Evolutionary conservation across 257 asterid species (phyloP).

Genomic region (Gentiana straminea): DNA sequence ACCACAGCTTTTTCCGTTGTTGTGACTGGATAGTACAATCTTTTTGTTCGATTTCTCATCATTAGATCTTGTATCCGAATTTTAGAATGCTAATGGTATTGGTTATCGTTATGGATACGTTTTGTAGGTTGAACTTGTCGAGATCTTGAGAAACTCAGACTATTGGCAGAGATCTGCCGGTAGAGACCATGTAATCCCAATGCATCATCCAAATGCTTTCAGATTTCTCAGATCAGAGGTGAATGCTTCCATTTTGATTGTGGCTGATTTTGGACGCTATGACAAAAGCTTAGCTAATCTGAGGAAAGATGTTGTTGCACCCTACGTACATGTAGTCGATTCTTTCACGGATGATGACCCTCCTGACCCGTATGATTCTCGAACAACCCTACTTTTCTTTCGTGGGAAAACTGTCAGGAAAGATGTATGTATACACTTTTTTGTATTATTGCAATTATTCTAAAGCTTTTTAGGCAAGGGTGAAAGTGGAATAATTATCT

Average conservation of each 20-base stretch:
- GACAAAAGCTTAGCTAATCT: constrained; percentile 42
- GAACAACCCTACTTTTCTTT: constrained; percentile 71
- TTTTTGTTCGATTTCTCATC: neutral
- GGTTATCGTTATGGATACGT: constrained; percentile 13
- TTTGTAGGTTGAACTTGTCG: constrained; percentile 54
- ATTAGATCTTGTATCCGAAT: neutral
- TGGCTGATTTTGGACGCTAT: constrained; percentile 88
- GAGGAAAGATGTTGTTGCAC: constrained; percentile 86
- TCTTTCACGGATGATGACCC: constrained; percentile 39
- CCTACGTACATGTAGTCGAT: constrained; percentile 73
- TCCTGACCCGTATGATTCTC: constrained; percentile 54
- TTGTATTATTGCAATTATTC: neutral
- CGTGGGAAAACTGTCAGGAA: constrained; percentile 81
- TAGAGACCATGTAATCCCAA: constrained; percentile 75
- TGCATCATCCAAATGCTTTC: constrained; percentile 97
- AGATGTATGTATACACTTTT: constrained; percentile 41
- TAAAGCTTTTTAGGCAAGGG: neutral
- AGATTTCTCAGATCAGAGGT: constrained; percentile 56
- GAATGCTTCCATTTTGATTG: constrained; percentile 65
- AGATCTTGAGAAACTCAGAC: constrained; percentile 45
- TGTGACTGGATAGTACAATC: too few relatives aligned
- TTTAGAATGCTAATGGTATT: constrained; percentile 5
- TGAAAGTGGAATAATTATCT: constrained; percentile 2
- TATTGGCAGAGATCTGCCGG: constrained; percentile 77
- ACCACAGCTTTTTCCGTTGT: too few relatives aligned